phyloP scores from a whole-genome alignment of 495 filamentous ascomycete genomes.

The Cryomyces minteri region DNA sequence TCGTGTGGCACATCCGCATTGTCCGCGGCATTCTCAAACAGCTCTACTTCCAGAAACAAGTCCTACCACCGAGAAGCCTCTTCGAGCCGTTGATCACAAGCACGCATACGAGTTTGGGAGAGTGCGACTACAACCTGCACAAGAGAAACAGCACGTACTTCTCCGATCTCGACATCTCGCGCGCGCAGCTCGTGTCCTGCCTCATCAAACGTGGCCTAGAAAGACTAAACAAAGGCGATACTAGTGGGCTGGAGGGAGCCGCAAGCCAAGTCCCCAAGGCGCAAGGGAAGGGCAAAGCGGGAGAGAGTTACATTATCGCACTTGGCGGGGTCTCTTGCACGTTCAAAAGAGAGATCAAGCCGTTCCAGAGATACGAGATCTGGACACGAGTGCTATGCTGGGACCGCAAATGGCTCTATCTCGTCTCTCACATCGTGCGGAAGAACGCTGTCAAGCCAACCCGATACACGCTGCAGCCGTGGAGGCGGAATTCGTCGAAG shows the following conservation, averaged over 20 bases:
- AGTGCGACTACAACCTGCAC: constrained; percentile 72
- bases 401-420: constrained; percentile 75
- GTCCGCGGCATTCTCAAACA: constrained; percentile 44
- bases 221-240: constrained; percentile 21
- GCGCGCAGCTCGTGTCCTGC: constrained; percentile 40
- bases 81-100: constrained; percentile 47
- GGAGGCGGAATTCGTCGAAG: constrained; percentile 4
- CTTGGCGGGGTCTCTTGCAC: constrained; percentile 47
- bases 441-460: constrained; percentile 23
- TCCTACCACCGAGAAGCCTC: constrained; percentile 25
- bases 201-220: constrained; percentile 38
- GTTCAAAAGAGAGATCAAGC: constrained; percentile 51
- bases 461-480: constrained; percentile 27
- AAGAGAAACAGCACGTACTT: constrained; percentile 68
- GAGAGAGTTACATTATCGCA: constrained; percentile 33
- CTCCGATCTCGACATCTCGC: constrained; percentile 50
- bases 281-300: neutral
- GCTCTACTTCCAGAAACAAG: constrained; percentile 29
- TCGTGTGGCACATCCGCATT: constrained; percentile 61
- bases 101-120: constrained; percentile 38
- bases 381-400: constrained; percentile 48
- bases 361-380: constrained; percentile 46
- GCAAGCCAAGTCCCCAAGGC: neutral
- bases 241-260: constrained; percentile 4
- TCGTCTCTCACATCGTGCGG: constrained; percentile 52